Base-by-base conservation (phyloP, 2,329 filamentous ascomycete species). In the Hymenoscyphus albidus region DNA sequence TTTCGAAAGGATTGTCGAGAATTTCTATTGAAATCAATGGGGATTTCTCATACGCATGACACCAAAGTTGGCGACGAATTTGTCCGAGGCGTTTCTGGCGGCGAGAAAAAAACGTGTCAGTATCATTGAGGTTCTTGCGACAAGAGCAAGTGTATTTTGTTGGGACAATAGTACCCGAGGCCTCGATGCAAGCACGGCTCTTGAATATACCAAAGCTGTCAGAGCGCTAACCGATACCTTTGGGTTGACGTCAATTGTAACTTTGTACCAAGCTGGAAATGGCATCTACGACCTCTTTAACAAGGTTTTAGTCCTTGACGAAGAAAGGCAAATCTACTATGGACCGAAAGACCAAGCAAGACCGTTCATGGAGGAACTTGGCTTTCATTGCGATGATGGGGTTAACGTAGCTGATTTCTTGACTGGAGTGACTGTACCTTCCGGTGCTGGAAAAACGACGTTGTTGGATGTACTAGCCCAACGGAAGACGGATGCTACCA, bases 401-500 rank as follows among this genome's bases (percentile, higher is more conserved):
- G 84, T 87, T 38, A 91, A 88, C 68, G 79, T 87, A 0, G 86
- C 83, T 5, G 88, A 91, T 70, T 91, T 80, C 74, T 74, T 90
- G 14, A 90, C 65, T 1, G 85, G 86, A 71, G 82, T 74, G 18
- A 69, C 69, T 0, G 71, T 73, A n/a, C 62, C 88, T 0, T 87
- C 86, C 0, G 90, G 85, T 13, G 85, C 85, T 1, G 85, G 85
- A n/a, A 88, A 88, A 72, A 87, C 85, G 0, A 87, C 85, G 0
- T 74, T 87, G 0, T 77, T 87, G 5, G 83, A 87, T 72, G 81
- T 82, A 1, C 75, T 88, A 2, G 84, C 85, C 0, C 80, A 84
- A 62, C 79, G 88, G 16, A 85, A 91, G 75, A 93, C 91, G 0
- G 94, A 93, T 86, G 93, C 93, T 77, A 89, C 96, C 12, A 92